phyloP scores from a whole-genome alignment of 164 flowering plant species.

The Amborella trichopoda region DNA sequence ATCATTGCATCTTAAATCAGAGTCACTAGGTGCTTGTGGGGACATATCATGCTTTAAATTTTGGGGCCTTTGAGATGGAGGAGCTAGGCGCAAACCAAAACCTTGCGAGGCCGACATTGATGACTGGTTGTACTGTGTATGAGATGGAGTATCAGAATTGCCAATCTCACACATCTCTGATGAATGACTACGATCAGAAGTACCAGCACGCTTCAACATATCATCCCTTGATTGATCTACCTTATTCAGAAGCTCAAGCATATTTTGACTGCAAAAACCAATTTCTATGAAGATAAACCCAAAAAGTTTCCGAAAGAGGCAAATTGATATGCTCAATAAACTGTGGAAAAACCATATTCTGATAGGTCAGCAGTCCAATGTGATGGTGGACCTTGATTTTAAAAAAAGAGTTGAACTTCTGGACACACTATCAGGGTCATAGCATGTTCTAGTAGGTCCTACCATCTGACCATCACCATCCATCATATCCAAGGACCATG shows the following conservation, averaged over 20 bases:
- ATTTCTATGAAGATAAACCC: neutral
- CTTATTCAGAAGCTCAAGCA: constrained; percentile 87
- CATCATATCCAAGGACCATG: no score
- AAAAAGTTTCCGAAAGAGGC: no score
- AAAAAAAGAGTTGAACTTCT: no score
- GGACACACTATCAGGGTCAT: no score
- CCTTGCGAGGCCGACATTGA: constrained; percentile 49
- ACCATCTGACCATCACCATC: no score
- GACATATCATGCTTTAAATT: constrained; percentile 21
- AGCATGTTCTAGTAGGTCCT: no score
- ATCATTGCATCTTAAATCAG: constrained; percentile 18
- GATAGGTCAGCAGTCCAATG: no score
- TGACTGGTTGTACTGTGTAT: constrained; percentile 31
- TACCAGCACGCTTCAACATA: constrained; percentile 14
- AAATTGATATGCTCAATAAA: no score
- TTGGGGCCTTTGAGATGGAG: constrained; percentile 15
- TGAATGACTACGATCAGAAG: constrained; percentile 27
- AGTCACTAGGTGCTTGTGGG: constrained; percentile 24
- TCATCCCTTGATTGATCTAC: constrained; percentile 60
- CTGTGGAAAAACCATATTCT: no score
- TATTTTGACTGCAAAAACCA: constrained; percentile 50
- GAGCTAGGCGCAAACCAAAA: constrained; percentile 19
- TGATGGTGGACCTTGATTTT: no score
- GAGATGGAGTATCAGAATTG: constrained; percentile 21
- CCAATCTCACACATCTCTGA: constrained; percentile 33